Base-by-base conservation (phyloP, 352 stramenopile genomes). In the Phytopythium montanum region DNA sequence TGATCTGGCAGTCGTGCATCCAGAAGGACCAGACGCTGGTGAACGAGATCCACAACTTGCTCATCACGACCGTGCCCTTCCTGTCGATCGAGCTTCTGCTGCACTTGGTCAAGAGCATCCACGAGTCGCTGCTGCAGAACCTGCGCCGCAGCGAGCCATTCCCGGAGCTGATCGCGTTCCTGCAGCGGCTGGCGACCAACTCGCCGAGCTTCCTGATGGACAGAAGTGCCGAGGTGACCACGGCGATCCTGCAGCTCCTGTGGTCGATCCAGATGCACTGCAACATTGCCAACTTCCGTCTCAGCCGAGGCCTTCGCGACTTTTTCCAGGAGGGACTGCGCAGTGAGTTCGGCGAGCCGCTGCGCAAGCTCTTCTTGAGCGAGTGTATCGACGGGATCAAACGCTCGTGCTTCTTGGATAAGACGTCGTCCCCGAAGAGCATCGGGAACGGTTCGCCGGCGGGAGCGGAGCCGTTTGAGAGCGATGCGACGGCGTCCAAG, bases 251-350 rank as follows among this genome's bases (percentile, higher is more conserved):
- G 44, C 76, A 88, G 31, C 46, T 96, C 36, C 57, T 96, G 26
- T 96, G 87, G 87, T 87, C 83, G 3, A 92, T 96, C 59, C 83
- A 94, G 65, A 81, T 87, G 62, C 70, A 85, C n/a, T 87, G 71
- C 44, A 80, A 59, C 58, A 86, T 78, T 38, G 66, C 59, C n/a
- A 87, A 75, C 48, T 74, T 84, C 48, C 68, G 79, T 14, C 60
- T 90, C 38, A 91, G 79, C 50, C 72, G 75, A 58, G 88, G 69
- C 57, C 56, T 94, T 33, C 72, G 77, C 48, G 82, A 92, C 56
- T 92, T 94, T 51, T 92, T 94, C 38, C 79, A 89, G 62, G 77
- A 88, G 72, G 84, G 81, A n/a, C 56, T 94, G 34, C 78, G 79
- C 48, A 92, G 80, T 41, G 81, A 85, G 45, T 86, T 73, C 61